Evolutionary conservation across 108 stramenopile species (phyloP), one percentile per base, ranked within the genome.

Genomic region (Fistulifera solaris): DNA sequence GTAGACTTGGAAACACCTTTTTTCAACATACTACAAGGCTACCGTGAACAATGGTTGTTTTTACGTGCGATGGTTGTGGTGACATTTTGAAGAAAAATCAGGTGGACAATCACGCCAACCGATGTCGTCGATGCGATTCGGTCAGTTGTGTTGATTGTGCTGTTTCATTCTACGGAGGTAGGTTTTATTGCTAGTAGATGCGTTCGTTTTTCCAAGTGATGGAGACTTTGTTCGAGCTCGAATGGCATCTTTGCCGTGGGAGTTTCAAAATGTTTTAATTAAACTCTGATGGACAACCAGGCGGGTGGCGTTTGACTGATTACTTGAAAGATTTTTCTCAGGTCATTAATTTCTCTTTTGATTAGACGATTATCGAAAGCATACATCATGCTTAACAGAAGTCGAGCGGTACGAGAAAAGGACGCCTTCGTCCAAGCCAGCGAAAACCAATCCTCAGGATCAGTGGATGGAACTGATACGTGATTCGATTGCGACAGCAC

Each of bases 261-360:
- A 82, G 89, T 59, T 76, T 67, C 67, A 69, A 67, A 74, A 70
- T 87, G 89, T 90, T 90, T 90, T 90, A 90, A 90, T 90, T 90
- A 90, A 90, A 90, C 89, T 84, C 80, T 90, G 84, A 82, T 69
- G 83, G 44, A 21, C 28, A 1, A 52, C n/a, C n/a, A n/a, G n/a
- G n/a, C n/a, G n/a, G n/a, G n/a, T n/a, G n/a, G 19, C 16, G 27
- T 15, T 46, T 14, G 22, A 8, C 56, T 50, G 31, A 8, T 8
- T 35, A 3, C 6, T 35, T 35, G 31, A 6, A 35, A 8, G 31
- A 35, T 35, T 35, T 35, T 35, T 49, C 46, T 42, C 40, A 28
- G 41, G 28, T 17, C 48, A 27, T 54, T 6, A 28, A 40, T 59
- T 53, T 51, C 48, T 60, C 31, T 68, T 47, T 61, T 22, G n/a